Base-by-base conservation (phyloP, 371 early-diverging fungal species). In the Capillidium heterosporum region DNA sequence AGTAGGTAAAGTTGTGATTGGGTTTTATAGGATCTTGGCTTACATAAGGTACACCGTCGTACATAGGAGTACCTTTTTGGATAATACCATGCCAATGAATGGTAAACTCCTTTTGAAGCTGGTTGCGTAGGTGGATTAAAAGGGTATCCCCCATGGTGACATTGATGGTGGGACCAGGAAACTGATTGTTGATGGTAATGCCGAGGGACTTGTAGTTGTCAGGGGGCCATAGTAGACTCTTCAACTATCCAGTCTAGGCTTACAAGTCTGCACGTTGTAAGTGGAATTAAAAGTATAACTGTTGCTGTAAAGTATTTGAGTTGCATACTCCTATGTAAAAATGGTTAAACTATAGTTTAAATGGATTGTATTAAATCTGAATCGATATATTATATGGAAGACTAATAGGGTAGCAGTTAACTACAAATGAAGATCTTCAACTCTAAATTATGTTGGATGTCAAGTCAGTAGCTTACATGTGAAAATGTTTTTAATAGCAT, bases 61-160 rank as follows among this genome's bases (percentile, higher is more conserved):
- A 52, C 43, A 64, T 67, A 0, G 46, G 40, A 2, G 69, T 62
- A 2, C 67, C 67, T 1, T 67, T 58, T 40, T 70, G 69, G 19
- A 63, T 59, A n/a, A 70, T 69, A 39, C 73, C 73, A 39, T 73
- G 71, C 24, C 58, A 69, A 53, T 72, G 73, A 27, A 72, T 52
- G 10, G 62, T 60, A 1, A 57, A 49, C 11, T 10, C 8, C n/a
- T 67, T 63, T 1, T 32, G 27, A 13, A 62, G 21, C 13, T 57
- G 58, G 39, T 76, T 76, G 1, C 41, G 60, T n/a, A 74, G 61
- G 4, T 57, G 48, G 19, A 76, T 21, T 7, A 62, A 53, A 17
- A 74, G 67, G 49, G 48, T 56, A 4, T n/a, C n/a, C n/a, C n/a
- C n/a, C n/a, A n/a, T n/a, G n/a, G n/a, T n/a, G n/a, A n/a, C n/a